Evolutionary conservation across 805 yeast genomes (phyloP).

Genomic region (Aciculoconidium aculeatum): DNA sequence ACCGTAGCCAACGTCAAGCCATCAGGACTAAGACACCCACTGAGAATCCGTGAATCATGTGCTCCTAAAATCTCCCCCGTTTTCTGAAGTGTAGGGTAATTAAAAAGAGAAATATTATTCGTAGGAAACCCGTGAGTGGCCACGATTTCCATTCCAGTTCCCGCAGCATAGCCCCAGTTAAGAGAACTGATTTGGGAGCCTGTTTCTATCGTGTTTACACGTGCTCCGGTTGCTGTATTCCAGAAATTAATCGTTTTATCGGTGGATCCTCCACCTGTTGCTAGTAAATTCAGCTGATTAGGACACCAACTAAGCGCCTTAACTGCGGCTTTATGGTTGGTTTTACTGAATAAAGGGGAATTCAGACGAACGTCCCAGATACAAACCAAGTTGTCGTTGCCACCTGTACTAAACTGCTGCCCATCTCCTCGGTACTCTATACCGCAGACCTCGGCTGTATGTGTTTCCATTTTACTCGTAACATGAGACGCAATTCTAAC

Average conservation of each 20-base stretch:
- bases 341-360: slow-evolving; percentile 66
- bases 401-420: slow-evolving; percentile 81
- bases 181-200: slow-evolving; percentile 93
- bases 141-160: slow-evolving; percentile 75
- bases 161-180: slow-evolving; percentile 78
- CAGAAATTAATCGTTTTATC: slow-evolving; percentile 89
- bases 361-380: slow-evolving; percentile 79
- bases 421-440: slow-evolving; percentile 83
- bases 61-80: slow-evolving; percentile 84
- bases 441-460: slow-evolving; percentile 90
- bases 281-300: slow-evolving; percentile 69
- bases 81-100: slow-evolving; percentile 78
- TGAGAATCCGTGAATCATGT: slow-evolving; percentile 83
- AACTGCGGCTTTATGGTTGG: slow-evolving; percentile 87
- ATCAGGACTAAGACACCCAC: slow-evolving; percentile 84
- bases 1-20: slow-evolving; percentile 87
- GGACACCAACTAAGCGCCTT: slow-evolving; percentile 97
- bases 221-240: slow-evolving; percentile 88
- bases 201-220: slow-evolving; percentile 81
- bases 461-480: slow-evolving; percentile 49
- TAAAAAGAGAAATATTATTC: slow-evolving; percentile 75
- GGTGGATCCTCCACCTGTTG: slow-evolving; percentile 96
- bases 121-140: slow-evolving; percentile 94
- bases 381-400: slow-evolving; percentile 88
- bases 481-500: slow-evolving; percentile 80